These are phyloP conservation scores for Alternaria ventricosa DNA, from an alignment of 2,329 filamentous ascomycete genomes.

Conservation along the genomic window DNA sequence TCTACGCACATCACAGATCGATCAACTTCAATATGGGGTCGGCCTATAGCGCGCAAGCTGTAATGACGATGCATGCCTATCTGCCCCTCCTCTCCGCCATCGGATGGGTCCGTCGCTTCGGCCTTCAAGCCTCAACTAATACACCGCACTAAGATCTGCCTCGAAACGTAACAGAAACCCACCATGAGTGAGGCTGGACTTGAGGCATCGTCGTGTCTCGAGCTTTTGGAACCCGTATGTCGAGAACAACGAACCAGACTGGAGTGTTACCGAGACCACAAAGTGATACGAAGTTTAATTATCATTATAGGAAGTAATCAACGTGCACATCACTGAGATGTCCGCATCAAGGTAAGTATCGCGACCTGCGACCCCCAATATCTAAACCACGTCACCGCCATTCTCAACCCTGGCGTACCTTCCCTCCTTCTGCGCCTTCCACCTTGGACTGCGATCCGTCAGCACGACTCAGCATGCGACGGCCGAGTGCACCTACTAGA, in stretches of 20 bases:
- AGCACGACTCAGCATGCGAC: slow-evolving; percentile 17
- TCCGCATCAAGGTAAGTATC: neutral
- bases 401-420: slow-evolving; percentile 27
- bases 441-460: slow-evolving; percentile 32
- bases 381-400: slow-evolving; percentile 4
- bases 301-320: neutral
- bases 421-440: slow-evolving; percentile 27
- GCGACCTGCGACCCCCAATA: neutral
- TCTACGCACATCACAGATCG: slow-evolving; percentile 1
- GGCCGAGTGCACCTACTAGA: slow-evolving; percentile 51
- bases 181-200: neutral
- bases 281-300: neutral
- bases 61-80: neutral
- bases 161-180: slow-evolving; percentile 38
- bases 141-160: slow-evolving; percentile 26
- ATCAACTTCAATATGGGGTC: neutral
- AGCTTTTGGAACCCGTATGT: neutral
- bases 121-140: slow-evolving; percentile 19
- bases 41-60: neutral
- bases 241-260: neutral
- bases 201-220: slow-evolving; percentile 2
- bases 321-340: neutral
- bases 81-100: slow-evolving; percentile 32
- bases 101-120: slow-evolving; percentile 15
- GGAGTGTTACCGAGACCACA: neutral